Evolutionary conservation across 176 grass and related monocot genomes (phyloP), one percentile per base, ranked within the genome.

Genomic region (Musa acuminata): DNA sequence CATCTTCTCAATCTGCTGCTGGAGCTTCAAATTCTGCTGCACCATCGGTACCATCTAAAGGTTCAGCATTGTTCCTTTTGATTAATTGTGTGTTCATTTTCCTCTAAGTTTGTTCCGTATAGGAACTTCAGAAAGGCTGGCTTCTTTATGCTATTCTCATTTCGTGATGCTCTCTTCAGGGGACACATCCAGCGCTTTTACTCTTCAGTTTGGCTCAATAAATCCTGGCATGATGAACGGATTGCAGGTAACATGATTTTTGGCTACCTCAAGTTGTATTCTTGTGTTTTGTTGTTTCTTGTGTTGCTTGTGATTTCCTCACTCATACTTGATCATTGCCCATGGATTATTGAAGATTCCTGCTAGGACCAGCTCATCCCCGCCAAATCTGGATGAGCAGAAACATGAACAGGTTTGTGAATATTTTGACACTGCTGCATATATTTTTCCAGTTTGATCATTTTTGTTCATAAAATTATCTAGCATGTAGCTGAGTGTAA

Each of bases 301-400:
- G 17, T 64, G 52, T 49, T 63, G 68, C 11, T 87, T 74, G 21
- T 67, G 0, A 24, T 20, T 75, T 77, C 76, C 48, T 60, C 17
- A 6, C 17, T 52, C 19, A 12, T 2, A 64, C 63, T 73, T 73
- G 43, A 43, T 5, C 57, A 65, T 60, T 43, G 35, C 35, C 35
- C 65, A 20, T 52, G 21, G 22, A 43, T 80, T 80, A 26, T 72
- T 76, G 64, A 84, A 99, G 89, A 89, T 99, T 82, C 95, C 95
- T 86, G 91, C 95, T 55, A 79, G 95, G 73, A 99, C 95, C 73
- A 99, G 79, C 84, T 99, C 95, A 25, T 90, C 95, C 78, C 95
- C 95, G 80, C 95, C 95, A 19, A 99, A 99, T 80, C 87, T 99
- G 50, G 91, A 91, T 71, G 95, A 99, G 35, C 91, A 99, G 75